These are phyloP conservation scores for Aspergillus sojae DNA, from an alignment of 2,329 filamentous ascomycete species.

Conservation along the genomic window DNA sequence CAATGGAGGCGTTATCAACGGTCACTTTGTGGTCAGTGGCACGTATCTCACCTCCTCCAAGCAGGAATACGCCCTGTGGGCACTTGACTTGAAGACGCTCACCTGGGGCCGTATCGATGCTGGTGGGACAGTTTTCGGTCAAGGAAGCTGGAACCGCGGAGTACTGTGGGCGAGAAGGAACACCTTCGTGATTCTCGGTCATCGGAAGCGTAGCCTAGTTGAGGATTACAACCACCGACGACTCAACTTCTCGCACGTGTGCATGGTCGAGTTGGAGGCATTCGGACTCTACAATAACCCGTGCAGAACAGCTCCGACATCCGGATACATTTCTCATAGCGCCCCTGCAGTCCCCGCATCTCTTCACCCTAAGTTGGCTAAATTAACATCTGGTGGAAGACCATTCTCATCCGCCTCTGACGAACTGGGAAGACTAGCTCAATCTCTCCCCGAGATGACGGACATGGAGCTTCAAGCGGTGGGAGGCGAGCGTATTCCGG, in stretches of 20 bases:
- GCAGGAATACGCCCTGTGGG: slow-evolving; percentile 97
- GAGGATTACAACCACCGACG: slow-evolving; percentile 98
- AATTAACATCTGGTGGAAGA: slow-evolving; percentile 71
- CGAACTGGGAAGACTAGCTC: slow-evolving; percentile 79
- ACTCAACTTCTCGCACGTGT: slow-evolving; percentile 96
- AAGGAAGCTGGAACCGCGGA: slow-evolving; percentile 96
- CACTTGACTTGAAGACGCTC: slow-evolving; percentile 81
- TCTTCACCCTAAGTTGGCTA: slow-evolving; percentile 51
- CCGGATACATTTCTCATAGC: slow-evolving; percentile 82
- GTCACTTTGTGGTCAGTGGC: slow-evolving; percentile 94
- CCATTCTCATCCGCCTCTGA: slow-evolving; percentile 76
- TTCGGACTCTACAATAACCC: slow-evolving; percentile 98
- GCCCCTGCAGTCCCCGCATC: slow-evolving; percentile 64
- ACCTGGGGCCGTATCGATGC: slow-evolving; percentile 97
- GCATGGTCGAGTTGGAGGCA: slow-evolving; percentile 93
- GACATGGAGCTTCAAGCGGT: slow-evolving; percentile 98
- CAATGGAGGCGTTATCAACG: slow-evolving; percentile 93
- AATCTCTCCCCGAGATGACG: slow-evolving; percentile 79
- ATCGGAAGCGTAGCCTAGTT: slow-evolving; percentile 88
- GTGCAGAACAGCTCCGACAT: slow-evolving; percentile 73
- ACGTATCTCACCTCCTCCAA: slow-evolving; percentile 97
- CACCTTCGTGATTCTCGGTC: slow-evolving; percentile 92
- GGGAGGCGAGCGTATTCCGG: slow-evolving; percentile 85
- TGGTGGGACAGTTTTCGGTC: slow-evolving; percentile 88
- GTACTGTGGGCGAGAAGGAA: slow-evolving; percentile 92